Conservation (phyloP, 2,329 filamentous ascomycete genomes). For the Pseudogymnoascus sp. region DNA sequence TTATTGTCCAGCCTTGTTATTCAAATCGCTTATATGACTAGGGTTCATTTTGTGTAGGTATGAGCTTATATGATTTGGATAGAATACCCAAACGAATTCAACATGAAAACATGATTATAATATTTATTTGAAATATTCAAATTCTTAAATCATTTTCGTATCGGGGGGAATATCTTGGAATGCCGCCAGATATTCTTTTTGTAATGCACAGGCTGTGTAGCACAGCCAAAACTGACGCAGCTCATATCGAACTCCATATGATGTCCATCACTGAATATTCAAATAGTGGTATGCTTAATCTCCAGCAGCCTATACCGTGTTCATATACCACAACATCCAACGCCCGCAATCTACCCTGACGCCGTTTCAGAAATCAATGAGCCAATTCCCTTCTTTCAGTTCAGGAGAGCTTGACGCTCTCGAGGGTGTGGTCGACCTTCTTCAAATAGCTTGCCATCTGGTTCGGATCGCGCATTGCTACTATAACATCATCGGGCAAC, state of each 20-base stretch:
- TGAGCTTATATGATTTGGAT: background rate
- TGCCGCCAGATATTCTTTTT: background rate
- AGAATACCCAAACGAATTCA: background rate
- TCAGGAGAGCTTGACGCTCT: slow-evolving; percentile 31
- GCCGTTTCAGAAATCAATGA: background rate
- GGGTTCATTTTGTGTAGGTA: background rate
- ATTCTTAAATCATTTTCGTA: background rate
- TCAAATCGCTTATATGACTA: background rate
- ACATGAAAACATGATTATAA: background rate
- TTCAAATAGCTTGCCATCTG: slow-evolving; percentile 60
- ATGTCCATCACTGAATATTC: background rate
- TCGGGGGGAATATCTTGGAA: background rate
- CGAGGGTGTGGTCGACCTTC: slow-evolving; percentile 58
- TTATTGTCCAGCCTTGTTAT: background rate
- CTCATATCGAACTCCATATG: background rate
- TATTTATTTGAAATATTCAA: background rate
- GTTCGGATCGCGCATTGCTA: slow-evolving; percentile 72
- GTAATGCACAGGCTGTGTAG: background rate
- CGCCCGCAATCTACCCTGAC: slow-evolving; percentile 5
- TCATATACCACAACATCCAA: background rate
- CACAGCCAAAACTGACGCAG: background rate
- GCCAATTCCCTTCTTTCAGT: background rate
- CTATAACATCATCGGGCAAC: slow-evolving; percentile 62
- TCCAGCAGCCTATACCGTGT: background rate
- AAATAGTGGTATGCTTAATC: background rate